Percentiles rank a stretch among this genome's conserved stretches.
Conservation (phyloP, 768 basidiomycete species). For the Royoungia palumana region DNA sequence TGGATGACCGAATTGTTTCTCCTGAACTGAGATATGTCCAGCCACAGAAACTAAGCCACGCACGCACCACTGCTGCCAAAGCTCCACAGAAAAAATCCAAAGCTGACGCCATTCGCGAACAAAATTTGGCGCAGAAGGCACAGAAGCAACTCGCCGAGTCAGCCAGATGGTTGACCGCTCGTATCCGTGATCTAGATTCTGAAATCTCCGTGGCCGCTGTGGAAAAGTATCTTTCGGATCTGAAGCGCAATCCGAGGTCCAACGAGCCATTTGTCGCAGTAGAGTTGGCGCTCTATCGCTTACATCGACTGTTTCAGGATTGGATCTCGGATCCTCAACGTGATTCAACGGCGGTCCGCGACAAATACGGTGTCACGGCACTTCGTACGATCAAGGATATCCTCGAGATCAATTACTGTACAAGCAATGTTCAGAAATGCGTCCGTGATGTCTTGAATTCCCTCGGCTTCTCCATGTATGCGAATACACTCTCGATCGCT, state of each 20-base stretch:
- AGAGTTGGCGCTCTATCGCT: slow-evolving; percentile 50
- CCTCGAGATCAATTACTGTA: slow-evolving; percentile 32
- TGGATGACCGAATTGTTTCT: not conserved
- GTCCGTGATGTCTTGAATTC: slow-evolving; percentile 40
- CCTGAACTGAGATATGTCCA: slow-evolving; percentile 1
- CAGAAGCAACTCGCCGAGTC: slow-evolving; percentile 39
- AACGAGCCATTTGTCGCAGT: slow-evolving; percentile 42
- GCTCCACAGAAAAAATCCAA: slow-evolving; percentile 29
- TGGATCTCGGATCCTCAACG: slow-evolving; percentile 51
- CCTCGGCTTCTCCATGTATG: slow-evolving; percentile 48
- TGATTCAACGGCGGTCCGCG: slow-evolving; percentile 38
- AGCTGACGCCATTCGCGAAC: slow-evolving; percentile 40
- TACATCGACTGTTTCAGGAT: slow-evolving; percentile 47
- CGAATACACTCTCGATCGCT: slow-evolving; percentile 17
- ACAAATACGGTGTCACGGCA: slow-evolving; percentile 44
- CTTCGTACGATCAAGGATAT: slow-evolving; percentile 50
- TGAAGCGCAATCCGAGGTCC: slow-evolving; percentile 46
- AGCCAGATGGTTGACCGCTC: slow-evolving; percentile 50
- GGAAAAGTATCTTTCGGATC: slow-evolving; percentile 33
- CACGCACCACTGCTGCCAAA: slow-evolving; percentile 25
- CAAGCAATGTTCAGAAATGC: slow-evolving; percentile 29
- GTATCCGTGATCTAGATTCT: slow-evolving; percentile 37
- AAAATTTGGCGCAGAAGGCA: slow-evolving; percentile 46
- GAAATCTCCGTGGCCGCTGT: slow-evolving; percentile 17
- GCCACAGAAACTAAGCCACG: slow-evolving; percentile 15